Evolutionary conservation across 768 basidiomycete genomes (phyloP).

Genomic region (Pulveroboletus sp.): DNA sequence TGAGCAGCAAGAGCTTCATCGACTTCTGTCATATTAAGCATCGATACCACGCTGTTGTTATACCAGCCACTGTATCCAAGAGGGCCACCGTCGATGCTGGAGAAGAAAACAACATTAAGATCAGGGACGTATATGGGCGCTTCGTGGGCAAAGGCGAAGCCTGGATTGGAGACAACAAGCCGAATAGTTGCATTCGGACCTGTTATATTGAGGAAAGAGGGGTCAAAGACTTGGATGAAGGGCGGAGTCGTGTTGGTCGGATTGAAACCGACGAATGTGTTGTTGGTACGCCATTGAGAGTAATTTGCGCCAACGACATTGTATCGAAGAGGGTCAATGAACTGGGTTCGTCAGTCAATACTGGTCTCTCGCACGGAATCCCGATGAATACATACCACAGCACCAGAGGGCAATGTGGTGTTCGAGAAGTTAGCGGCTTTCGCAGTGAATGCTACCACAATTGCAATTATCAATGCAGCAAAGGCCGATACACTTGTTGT

Average conservation of each 20-base stretch:
- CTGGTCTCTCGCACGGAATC: background rate
- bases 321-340: constrained; percentile 49
- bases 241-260: constrained; percentile 59
- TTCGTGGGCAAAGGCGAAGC: constrained; percentile 76
- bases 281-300: constrained; percentile 32
- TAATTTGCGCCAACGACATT: constrained; percentile 51
- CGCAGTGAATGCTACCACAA: background rate
- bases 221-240: constrained; percentile 58
- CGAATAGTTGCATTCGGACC: constrained; percentile 58
- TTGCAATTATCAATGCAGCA: constrained; percentile 6
- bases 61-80: constrained; percentile 63
- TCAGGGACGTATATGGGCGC: constrained; percentile 65
- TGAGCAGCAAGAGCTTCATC: constrained; percentile 39
- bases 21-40: constrained; percentile 60
- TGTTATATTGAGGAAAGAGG: constrained; percentile 55
- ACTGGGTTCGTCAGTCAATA: constrained; percentile 29
- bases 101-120: constrained; percentile 71
- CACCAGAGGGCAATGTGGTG: constrained; percentile 16
- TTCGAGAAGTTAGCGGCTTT: background rate
- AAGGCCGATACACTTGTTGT: background rate
- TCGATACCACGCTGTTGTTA: constrained; percentile 61
- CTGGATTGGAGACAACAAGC: constrained; percentile 58
- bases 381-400: constrained; percentile 19
- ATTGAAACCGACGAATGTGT: constrained; percentile 50
- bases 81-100: constrained; percentile 65